Base-by-base conservation (phyloP, 441 rosid genomes). In the Syzygium syzygioides region DNA sequence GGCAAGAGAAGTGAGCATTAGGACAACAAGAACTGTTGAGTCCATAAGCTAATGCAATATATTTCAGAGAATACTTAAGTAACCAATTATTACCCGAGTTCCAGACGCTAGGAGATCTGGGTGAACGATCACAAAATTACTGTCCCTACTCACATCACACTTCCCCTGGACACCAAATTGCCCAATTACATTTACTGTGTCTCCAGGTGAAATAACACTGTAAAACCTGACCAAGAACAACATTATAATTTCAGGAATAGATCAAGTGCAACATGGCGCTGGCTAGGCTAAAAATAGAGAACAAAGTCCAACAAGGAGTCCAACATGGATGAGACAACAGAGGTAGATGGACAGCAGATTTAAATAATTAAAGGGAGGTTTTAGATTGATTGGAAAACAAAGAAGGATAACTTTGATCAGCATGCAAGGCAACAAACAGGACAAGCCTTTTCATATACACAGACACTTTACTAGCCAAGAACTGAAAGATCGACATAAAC, bases 101-200 rank as follows among this genome's bases (percentile, higher is more conserved):
- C 99, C 99, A 90, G 99, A 96, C 92, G 97, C 91, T 85, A 98
- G 92, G 91, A 96, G 91, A 91, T 97, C 95, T 76, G 99, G 99
- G 91, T 98, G 98, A 94, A 98, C 94, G 89, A 98, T 91, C 86
- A 98, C 85, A 87, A 98, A 92, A 93, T 97, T 95, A 85, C 93
- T 92, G 85, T 95, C 95, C 90, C 85, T 92, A 89, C 93, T 93
- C 80, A 98, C 96, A 64, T 95, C 92, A 91, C 99, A 98, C 91
- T 93, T 98, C 87, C 97, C 98, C 66, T 92, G 93, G 53, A 92
- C 95, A 89, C 96, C 97, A 92, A 98, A 98, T 57, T 94, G 95
- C 64, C 99, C 99, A 83, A 97, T 95, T 86, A 96, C 97, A 89
- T 96, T 97, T 86, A 97, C 95, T 50, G 99, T 95, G 91, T 98